These are phyloP conservation scores for Acanthochlamys bracteata DNA, from an alignment of 106 monocot genomes.

Conservation along the genomic window DNA sequence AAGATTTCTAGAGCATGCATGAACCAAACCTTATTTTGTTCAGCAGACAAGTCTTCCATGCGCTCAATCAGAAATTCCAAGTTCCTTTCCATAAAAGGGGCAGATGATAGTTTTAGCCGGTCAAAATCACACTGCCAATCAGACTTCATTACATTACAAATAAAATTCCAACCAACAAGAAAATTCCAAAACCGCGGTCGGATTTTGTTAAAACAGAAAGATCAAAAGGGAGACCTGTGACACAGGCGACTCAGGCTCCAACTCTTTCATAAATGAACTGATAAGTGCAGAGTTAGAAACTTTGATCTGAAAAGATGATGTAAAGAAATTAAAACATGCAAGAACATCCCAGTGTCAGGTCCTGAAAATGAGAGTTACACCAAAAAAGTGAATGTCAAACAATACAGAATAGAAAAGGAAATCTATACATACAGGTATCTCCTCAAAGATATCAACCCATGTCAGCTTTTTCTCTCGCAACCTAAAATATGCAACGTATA, in stretches of 20 bases:
- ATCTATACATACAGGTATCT: slow-evolving; percentile 60
- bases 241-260: slow-evolving; percentile 85
- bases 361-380: too few relatives aligned
- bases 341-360: too few relatives aligned
- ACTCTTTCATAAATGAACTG: slow-evolving; percentile 89
- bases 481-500: too few relatives aligned
- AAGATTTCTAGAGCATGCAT: too few relatives aligned
- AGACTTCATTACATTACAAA: slow-evolving; percentile 2
- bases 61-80: slow-evolving; percentile 94
- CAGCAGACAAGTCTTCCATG: slow-evolving; percentile 94
- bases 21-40: slow-evolving; percentile 82
- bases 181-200: neutral
- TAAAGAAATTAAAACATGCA: neutral
- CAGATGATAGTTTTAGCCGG: slow-evolving; percentile 70
- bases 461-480: slow-evolving; percentile 85
- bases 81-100: slow-evolving; percentile 93
- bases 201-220: neutral
- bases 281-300: slow-evolving; percentile 95
- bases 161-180: neutral
- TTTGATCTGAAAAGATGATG: slow-evolving; percentile 48
- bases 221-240: slow-evolving; percentile 41
- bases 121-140: slow-evolving; percentile 83
- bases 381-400: too few relatives aligned
- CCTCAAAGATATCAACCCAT: slow-evolving; percentile 99
- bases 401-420: neutral